Conservation (phyloP, 495 filamentous ascomycete species). For the Penicillium cinerascens region DNA sequence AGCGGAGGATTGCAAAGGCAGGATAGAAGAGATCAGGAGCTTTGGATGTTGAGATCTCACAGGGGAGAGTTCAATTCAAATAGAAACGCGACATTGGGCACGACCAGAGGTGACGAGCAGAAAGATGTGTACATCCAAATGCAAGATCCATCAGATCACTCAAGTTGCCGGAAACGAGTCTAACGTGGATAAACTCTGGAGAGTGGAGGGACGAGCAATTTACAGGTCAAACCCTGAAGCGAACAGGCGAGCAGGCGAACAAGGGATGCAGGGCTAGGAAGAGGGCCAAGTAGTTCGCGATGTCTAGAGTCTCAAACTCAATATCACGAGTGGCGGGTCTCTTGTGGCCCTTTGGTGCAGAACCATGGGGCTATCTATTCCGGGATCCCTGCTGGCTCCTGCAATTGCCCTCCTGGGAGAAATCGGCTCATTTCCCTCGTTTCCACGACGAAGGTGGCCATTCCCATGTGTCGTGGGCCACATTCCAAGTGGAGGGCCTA, state of each 20-base stretch:
- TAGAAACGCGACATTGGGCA: conserved; percentile 3
- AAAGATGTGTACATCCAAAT: not conserved
- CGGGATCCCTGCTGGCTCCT: not conserved
- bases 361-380: too few relatives aligned
- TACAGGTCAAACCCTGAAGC: conserved; percentile 16
- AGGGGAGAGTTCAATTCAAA: conserved; percentile 11
- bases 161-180: not conserved
- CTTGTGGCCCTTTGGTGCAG: too few relatives aligned
- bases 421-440: not conserved
- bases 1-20: conserved; percentile 4
- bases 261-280: conserved; percentile 12
- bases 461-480: conserved; percentile 7
- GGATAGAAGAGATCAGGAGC: not conserved
- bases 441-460: conserved; percentile 10
- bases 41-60: not conserved
- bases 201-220: not conserved
- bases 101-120: not conserved
- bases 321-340: too few relatives aligned
- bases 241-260: not conserved
- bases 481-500: too few relatives aligned
- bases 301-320: too few relatives aligned
- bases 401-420: not conserved
- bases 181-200: not conserved
- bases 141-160: conserved; percentile 1
- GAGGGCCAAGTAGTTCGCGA: not conserved